Evolutionary conservation across 345 rosid species (phyloP).

Genomic region (Citrus trifoliata): DNA sequence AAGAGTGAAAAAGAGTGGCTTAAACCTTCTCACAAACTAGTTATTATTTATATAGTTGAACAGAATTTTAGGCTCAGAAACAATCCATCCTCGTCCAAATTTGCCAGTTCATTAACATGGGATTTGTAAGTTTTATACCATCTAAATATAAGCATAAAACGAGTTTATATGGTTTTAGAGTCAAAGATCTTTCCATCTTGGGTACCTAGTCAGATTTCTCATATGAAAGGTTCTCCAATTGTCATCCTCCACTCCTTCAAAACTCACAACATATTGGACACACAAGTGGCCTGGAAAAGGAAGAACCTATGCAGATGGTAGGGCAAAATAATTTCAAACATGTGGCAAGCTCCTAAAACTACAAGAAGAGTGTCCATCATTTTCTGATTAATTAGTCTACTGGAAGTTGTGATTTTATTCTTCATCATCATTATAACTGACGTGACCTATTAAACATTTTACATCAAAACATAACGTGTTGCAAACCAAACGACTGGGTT

Average conservation of each 20-base stretch:
- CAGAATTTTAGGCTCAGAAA: background rate
- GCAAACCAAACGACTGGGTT: background rate
- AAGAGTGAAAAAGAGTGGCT: background rate
- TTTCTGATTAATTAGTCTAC: background rate
- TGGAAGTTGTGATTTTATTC: background rate
- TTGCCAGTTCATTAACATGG: background rate
- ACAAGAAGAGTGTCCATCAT: background rate
- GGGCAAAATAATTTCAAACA: background rate
- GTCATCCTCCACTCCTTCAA: background rate
- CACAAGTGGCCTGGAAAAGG: background rate
- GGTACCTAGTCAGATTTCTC: background rate
- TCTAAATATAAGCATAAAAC: background rate
- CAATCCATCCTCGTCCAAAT: background rate
- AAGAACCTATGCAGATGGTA: background rate
- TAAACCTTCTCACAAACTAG: background rate
- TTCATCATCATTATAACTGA: background rate
- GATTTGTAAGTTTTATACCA: background rate
- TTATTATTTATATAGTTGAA: background rate
- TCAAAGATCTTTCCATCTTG: background rate
- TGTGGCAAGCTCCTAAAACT: background rate
- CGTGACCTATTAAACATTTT: background rate
- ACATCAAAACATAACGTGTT: background rate
- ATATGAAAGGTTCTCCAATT: background rate
- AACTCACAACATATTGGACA: background rate
- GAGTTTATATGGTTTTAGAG: background rate